Evolutionary conservation across 176 grass and related monocot genomes (phyloP).

Genomic region (Avena atlantica): DNA sequence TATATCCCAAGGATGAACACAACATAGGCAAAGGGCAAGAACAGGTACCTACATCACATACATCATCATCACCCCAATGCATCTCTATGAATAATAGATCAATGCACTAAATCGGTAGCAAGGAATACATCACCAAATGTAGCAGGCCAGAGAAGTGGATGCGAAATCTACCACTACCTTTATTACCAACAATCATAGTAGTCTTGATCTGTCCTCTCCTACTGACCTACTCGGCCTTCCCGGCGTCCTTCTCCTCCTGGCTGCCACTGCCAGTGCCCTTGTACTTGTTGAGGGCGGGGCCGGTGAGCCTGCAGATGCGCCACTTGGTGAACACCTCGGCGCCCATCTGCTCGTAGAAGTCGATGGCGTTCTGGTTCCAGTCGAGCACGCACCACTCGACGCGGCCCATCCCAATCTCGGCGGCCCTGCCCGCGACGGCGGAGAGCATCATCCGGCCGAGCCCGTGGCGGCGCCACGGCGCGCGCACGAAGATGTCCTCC

Average conservation of each 20-base stretch:
- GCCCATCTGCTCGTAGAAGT: constrained; percentile 91
- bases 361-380: constrained; percentile 89
- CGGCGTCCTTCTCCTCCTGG: constrained; percentile 26
- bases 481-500: constrained; percentile 80
- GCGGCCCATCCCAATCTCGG: constrained; percentile 74
- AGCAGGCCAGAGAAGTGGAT: constrained; percentile 2
- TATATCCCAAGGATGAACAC: not conserved
- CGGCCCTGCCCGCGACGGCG: constrained; percentile 69
- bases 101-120: constrained; percentile 24
- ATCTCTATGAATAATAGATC: not conserved
- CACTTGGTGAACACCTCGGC: constrained; percentile 88
- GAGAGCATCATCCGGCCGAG: constrained; percentile 84
- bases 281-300: constrained; percentile 57
- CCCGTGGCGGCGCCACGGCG: constrained; percentile 78
- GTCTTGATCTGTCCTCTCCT: not conserved
- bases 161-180: constrained; percentile 24
- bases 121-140: not conserved
- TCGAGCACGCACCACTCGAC: constrained; percentile 95
- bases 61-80: not conserved
- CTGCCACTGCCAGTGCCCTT: constrained; percentile 20
- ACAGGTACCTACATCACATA: not conserved
- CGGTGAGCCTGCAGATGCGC: constrained; percentile 84
- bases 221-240: constrained; percentile 30
- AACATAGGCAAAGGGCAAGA: not conserved
- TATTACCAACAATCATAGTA: constrained; percentile 42